Conservation (phyloP, 2,329 filamentous ascomycete species). For the Chrysosporium queenslandicum region DNA sequence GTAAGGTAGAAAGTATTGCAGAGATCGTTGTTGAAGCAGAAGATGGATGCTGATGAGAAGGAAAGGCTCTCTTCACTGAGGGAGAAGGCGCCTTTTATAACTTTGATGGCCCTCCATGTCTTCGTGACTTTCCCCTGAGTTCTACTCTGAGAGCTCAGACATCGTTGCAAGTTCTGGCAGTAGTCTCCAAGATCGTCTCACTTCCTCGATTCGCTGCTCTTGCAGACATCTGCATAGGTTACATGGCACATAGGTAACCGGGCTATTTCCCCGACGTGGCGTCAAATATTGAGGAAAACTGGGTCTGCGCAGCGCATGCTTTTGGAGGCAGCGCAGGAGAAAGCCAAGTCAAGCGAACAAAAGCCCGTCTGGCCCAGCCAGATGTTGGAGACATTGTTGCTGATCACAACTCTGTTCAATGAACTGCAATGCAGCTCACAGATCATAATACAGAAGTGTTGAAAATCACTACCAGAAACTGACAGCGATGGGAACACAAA, state of each 20-base stretch:
- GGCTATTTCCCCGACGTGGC: background rate
- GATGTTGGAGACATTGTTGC: background rate
- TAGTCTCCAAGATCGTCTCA: background rate
- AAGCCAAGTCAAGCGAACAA: too few species aligned
- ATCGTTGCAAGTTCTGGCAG: background rate
- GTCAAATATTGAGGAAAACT: constrained; percentile 8
- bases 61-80: background rate
- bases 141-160: background rate
- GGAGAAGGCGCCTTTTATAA: constrained; percentile 6
- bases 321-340: background rate
- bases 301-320: background rate
- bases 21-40: constrained; percentile 8
- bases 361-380: background rate
- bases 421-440: background rate
- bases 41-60: constrained; percentile 16
- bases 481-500: constrained; percentile 5
- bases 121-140: background rate
- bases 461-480: constrained; percentile 8
- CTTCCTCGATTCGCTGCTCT: background rate
- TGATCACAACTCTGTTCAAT: background rate
- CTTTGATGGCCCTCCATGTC: background rate
- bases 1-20: constrained; percentile 11
- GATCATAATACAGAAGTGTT: background rate
- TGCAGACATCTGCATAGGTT: background rate
- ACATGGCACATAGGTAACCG: constrained; percentile 5